These are phyloP conservation scores for Lactifluus echinatus DNA, from an alignment of 768 basidiomycete genomes.

Conservation along the genomic window DNA sequence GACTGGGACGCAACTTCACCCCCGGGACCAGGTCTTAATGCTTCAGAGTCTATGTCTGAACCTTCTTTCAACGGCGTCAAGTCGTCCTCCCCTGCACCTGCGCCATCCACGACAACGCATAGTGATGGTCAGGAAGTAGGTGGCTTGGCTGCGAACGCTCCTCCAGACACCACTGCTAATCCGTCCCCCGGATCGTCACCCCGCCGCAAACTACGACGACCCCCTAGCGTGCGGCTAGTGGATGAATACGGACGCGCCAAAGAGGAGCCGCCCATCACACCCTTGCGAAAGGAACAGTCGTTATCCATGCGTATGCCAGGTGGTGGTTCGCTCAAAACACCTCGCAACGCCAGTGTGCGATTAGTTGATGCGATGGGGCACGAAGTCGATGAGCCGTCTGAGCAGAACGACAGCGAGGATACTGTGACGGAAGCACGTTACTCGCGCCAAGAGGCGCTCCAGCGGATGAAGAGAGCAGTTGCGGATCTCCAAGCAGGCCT, in stretches of 20 bases:
- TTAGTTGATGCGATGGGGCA: slow-evolving; percentile 65
- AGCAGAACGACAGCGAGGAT: slow-evolving; percentile 21
- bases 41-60: slow-evolving; percentile 14
- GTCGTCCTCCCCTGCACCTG: slow-evolving; percentile 13
- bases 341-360: slow-evolving; percentile 40
- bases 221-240: slow-evolving; percentile 51
- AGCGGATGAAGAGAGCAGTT: slow-evolving; percentile 50
- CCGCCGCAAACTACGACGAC: slow-evolving; percentile 35
- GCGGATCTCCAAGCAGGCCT: slow-evolving; percentile 47
- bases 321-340: slow-evolving; percentile 18
- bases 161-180: slow-evolving; percentile 20
- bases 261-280: slow-evolving; percentile 11
- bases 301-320: slow-evolving; percentile 13
- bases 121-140: neutral
- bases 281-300: slow-evolving; percentile 22
- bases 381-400: slow-evolving; percentile 36
- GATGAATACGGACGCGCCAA: slow-evolving; percentile 52
- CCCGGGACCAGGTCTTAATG: neutral
- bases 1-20: slow-evolving; percentile 4
- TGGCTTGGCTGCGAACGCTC: neutral
- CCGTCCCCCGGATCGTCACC: slow-evolving; percentile 17
- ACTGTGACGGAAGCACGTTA: slow-evolving; percentile 23
- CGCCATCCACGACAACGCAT: neutral
- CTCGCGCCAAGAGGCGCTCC: slow-evolving; percentile 44
- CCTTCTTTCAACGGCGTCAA: slow-evolving; percentile 18